phyloP scores from a whole-genome alignment of 208 protist genomes.

The Leptomonas pyrrhocoris region DNA sequence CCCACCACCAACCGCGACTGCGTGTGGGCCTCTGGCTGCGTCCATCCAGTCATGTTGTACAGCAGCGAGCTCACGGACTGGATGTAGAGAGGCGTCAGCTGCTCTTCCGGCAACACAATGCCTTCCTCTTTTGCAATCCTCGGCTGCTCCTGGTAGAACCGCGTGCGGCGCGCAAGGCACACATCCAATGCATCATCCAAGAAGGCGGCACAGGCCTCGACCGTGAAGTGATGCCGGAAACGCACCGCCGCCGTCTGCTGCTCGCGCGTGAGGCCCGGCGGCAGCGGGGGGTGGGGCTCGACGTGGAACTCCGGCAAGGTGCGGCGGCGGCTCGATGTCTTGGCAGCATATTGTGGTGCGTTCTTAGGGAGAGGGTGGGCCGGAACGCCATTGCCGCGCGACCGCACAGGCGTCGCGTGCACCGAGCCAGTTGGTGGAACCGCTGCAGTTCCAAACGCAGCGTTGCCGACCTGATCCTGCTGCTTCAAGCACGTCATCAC shows the following conservation, averaged over 20 bases:
- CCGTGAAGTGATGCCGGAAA: slow-evolving; percentile 42
- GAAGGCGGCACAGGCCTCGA: slow-evolving; percentile 56
- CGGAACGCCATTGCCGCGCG: background rate
- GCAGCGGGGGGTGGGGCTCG: slow-evolving; percentile 6
- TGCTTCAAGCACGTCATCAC: slow-evolving; percentile 55
- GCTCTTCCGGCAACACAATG: slow-evolving; percentile 45
- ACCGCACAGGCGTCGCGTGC: slow-evolving; percentile 4
- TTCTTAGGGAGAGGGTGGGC: slow-evolving; percentile 9
- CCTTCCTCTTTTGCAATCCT: slow-evolving; percentile 30
- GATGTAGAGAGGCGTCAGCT: slow-evolving; percentile 38
- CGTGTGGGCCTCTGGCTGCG: slow-evolving; percentile 39
- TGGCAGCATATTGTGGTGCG: background rate
- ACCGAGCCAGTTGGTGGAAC: background rate
- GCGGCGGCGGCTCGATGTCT: slow-evolving; percentile 1
- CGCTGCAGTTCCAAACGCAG: slow-evolving; percentile 4
- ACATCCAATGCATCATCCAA: slow-evolving; percentile 45
- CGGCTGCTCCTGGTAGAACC: slow-evolving; percentile 48
- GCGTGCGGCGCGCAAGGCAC: slow-evolving; percentile 38
- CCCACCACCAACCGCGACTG: slow-evolving; percentile 36
- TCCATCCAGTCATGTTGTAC: slow-evolving; percentile 55
- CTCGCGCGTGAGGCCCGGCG: slow-evolving; percentile 4
- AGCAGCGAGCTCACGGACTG: slow-evolving; percentile 52
- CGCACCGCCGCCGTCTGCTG: slow-evolving; percentile 25
- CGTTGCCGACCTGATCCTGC: slow-evolving; percentile 22
- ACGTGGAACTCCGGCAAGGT: slow-evolving; percentile 2